phyloP scores from a whole-genome alignment of 495 filamentous ascomycete genomes.

The Diplogelasinospora grovesii region DNA sequence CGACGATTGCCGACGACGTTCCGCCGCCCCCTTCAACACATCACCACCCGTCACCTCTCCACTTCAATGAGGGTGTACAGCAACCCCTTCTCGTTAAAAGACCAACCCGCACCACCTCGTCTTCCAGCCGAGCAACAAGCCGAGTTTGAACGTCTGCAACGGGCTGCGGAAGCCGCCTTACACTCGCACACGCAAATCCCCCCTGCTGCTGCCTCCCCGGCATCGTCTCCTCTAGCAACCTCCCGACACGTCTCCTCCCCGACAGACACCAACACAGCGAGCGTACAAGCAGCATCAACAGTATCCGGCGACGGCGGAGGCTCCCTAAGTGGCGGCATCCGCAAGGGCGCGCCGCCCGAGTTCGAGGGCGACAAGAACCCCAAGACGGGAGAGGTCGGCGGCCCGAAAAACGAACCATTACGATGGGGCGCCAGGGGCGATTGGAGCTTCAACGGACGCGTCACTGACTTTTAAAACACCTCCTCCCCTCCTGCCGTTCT shows the following conservation, averaged over 20 bases:
- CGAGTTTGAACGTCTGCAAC: conserved; percentile 83
- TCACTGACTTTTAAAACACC: conserved; percentile 90
- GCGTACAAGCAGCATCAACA: background rate
- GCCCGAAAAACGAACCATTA: conserved; percentile 95
- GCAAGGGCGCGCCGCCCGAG: conserved; percentile 70
- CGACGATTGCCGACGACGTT: too few relatives aligned
- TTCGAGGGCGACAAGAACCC: conserved; percentile 93
- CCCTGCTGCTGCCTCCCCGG: background rate
- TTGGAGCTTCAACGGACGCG: conserved; percentile 93
- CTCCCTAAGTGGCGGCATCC: conserved; percentile 31
- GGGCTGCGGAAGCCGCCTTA: conserved; percentile 33
- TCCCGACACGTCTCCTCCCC: conserved; percentile 19
- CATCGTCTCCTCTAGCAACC: conserved; percentile 11
- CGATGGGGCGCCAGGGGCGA: conserved; percentile 77
- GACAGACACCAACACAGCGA: background rate
- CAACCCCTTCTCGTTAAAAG: conserved; percentile 35
- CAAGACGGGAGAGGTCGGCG: conserved; percentile 91
- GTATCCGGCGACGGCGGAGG: conserved; percentile 4
- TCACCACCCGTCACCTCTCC: conserved; percentile 2
- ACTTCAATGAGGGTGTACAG: conserved; percentile 6
- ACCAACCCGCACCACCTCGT: conserved; percentile 66
- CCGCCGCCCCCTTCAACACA: too few relatives aligned
- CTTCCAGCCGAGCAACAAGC: conserved; percentile 86
- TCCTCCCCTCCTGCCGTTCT: too few relatives aligned
- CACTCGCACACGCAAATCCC: conserved; percentile 21